A percentile compares a stretch with the other conserved stretches of the same genome.
Evolutionary conservation across 2,329 filamentous ascomycete genomes (phyloP).

Genomic region (Monilinia aucupariae): DNA sequence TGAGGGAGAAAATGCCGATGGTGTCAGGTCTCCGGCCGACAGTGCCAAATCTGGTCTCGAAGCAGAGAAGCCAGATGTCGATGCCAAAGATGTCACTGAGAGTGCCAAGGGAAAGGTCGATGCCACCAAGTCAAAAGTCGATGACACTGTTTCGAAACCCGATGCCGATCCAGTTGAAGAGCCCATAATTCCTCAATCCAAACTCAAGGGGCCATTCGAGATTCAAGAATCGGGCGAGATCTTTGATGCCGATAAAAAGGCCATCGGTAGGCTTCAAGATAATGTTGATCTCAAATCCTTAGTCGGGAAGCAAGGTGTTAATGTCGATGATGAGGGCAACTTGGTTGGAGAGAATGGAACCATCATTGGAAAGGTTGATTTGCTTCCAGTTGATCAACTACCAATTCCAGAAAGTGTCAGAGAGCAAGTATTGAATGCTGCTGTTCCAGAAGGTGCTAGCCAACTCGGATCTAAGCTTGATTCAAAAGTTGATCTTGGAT

Average conservation of each 20-base stretch:
- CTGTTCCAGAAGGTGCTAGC: background rate
- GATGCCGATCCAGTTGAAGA: slow-evolving; percentile 5
- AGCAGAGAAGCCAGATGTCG: slow-evolving; percentile 35
- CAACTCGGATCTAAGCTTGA: slow-evolving; percentile 9
- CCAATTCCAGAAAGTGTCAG: slow-evolving; percentile 14
- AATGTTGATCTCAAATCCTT: slow-evolving; percentile 7
- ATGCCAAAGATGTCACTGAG: background rate
- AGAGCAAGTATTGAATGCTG: slow-evolving; percentile 9
- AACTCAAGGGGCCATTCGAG: slow-evolving; percentile 14
- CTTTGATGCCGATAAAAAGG: slow-evolving; percentile 9
- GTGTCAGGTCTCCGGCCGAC: slow-evolving; percentile 14
- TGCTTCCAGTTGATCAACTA: slow-evolving; percentile 14
- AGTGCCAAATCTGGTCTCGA: slow-evolving; percentile 16
- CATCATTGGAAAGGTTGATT: slow-evolving; percentile 49
- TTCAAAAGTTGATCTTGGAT: slow-evolving; percentile 1
- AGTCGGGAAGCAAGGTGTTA: slow-evolving; percentile 38
- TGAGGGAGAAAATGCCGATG: slow-evolving; percentile 19
- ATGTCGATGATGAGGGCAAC: slow-evolving; percentile 54
- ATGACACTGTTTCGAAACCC: slow-evolving; percentile 35
- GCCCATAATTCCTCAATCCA: slow-evolving; percentile 9
- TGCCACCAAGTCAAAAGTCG: background rate
- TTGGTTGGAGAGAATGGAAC: slow-evolving; percentile 55
- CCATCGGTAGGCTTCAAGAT: slow-evolving; percentile 14
- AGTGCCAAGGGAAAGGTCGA: background rate
- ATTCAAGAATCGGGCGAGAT: slow-evolving; percentile 15